Evolutionary conservation across 148 eudicot species (phyloP), one percentile per base, ranked within the genome.

Genomic region (Vaccinium macrocarpon): DNA sequence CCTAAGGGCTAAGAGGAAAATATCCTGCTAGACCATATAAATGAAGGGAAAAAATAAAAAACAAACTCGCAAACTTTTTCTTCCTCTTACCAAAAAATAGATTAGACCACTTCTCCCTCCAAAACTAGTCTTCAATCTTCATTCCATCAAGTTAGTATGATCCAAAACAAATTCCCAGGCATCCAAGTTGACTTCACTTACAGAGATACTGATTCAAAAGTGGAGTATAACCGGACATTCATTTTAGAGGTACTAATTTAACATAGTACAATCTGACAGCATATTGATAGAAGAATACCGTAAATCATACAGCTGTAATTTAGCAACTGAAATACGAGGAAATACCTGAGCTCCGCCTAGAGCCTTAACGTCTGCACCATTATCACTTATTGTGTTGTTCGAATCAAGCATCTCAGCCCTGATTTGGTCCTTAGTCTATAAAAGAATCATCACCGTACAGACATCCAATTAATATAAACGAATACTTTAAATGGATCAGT

Each of bases 281-380:
- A 9, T 25, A 46, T 25, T 46, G 46, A 53, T 16, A 4, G 25
- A 53, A 23, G 11, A 62, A 68, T 38, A 12, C 42, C 16, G 5
- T 12, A n/a, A 68, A 68, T 25, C 1, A 0, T 56, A n/a, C 21
- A 10, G 12, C 29, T 6, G 19, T 42, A 11, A 59, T 57, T 27
- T 48, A 82, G 61, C 18, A 76, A 35, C 48, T 8, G 1, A 84
- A 61, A 50, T 25, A 29, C 27, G 2, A 4, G 0, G 21, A 73
- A 80, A 53, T 89, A 97, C 99, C 95, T 95, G 89, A 55, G 18
- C 35, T 80, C 85, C 89, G 35, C 27, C 90, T 89, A 88, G 88
- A 35, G 35, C 79, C 86, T 75, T 84, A 23, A 79, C 81, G 79
- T 87, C 92, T 53, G 70, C 87, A 48, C 84, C 90, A 48, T 82